Evolutionary conservation across 257 asterid genomes (phyloP).

Genomic region (Nicotiana benthamiana): DNA sequence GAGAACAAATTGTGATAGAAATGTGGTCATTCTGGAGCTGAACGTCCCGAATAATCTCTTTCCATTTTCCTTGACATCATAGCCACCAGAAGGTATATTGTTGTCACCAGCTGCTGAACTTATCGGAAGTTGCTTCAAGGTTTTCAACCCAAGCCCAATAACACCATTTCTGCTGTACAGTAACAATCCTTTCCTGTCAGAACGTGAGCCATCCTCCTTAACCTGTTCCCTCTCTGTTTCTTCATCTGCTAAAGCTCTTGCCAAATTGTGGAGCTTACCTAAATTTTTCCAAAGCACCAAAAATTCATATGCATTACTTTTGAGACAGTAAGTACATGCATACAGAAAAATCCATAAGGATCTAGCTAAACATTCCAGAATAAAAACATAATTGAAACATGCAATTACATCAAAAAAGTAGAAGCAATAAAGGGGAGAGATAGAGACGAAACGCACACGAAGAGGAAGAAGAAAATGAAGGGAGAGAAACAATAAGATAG

Average conservation of each 20-base stretch:
- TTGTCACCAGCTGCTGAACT: constrained; percentile 47
- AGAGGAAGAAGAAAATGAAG: not conserved
- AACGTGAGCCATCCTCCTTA: constrained; percentile 45
- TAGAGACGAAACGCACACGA: not conserved
- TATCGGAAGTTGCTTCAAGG: constrained; percentile 39
- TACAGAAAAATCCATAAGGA: not conserved
- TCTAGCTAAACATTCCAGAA: not conserved
- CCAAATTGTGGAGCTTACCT: constrained; percentile 97
- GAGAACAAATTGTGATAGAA: constrained; percentile 91
- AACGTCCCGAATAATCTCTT: constrained; percentile 74
- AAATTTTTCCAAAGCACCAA: constrained; percentile 8
- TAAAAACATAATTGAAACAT: not conserved
- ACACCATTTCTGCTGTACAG: constrained; percentile 54
- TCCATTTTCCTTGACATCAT: constrained; percentile 73
- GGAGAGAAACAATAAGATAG: not conserved
- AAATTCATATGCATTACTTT: not conserved
- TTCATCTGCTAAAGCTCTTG: constrained; percentile 95
- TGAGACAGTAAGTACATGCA: not conserved
- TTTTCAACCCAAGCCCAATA: constrained; percentile 83
- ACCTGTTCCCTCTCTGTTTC: constrained; percentile 69
- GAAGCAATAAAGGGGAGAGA: not conserved
- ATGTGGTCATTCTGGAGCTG: constrained; percentile 63
- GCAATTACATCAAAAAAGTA: not conserved
- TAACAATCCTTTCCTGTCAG: constrained; percentile 49
- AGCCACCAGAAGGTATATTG: constrained; percentile 44